Evolutionary conservation across 2,329 filamentous ascomycete species (phyloP).

Genomic region (Botryosphaeria dothidea): DNA sequence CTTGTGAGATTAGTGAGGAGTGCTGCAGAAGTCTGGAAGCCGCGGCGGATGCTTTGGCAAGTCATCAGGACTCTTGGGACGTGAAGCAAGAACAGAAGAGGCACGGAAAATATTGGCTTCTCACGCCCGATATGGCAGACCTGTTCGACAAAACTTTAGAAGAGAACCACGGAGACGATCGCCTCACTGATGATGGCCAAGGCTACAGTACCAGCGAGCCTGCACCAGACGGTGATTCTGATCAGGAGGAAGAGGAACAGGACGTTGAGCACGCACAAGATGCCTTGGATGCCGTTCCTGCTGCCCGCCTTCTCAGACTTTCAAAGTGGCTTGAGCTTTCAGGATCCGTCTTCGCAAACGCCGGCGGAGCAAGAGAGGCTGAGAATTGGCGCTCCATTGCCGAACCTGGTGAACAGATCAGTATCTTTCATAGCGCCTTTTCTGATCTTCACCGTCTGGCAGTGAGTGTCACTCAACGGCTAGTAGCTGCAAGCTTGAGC

Average conservation of each 20-base stretch:
- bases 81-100: constrained; percentile 58
- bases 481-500: constrained; percentile 70
- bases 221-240: not conserved
- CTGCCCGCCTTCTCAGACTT: constrained; percentile 33
- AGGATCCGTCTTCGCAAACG: constrained; percentile 38
- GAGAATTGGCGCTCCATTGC: constrained; percentile 68
- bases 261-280: not conserved
- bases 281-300: constrained; percentile 33
- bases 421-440: constrained; percentile 74
- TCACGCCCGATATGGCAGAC: constrained; percentile 48
- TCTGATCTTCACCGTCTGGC: constrained; percentile 71
- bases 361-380: constrained; percentile 53
- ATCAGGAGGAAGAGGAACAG: not conserved
- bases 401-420: constrained; percentile 57
- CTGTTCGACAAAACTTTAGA: constrained; percentile 34
- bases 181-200: not conserved
- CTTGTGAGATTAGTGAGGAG: constrained; percentile 67
- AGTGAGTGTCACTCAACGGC: constrained; percentile 66
- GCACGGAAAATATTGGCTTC: constrained; percentile 67
- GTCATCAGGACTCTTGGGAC: constrained; percentile 65
- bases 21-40: constrained; percentile 68
- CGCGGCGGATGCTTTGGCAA: constrained; percentile 66
- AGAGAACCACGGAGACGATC: not conserved
- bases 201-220: constrained; percentile 5
- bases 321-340: constrained; percentile 34